These are phyloP conservation scores for Carnegiea gigantea DNA, from an alignment of 179 eudicot genomes.

Conservation along the genomic window DNA sequence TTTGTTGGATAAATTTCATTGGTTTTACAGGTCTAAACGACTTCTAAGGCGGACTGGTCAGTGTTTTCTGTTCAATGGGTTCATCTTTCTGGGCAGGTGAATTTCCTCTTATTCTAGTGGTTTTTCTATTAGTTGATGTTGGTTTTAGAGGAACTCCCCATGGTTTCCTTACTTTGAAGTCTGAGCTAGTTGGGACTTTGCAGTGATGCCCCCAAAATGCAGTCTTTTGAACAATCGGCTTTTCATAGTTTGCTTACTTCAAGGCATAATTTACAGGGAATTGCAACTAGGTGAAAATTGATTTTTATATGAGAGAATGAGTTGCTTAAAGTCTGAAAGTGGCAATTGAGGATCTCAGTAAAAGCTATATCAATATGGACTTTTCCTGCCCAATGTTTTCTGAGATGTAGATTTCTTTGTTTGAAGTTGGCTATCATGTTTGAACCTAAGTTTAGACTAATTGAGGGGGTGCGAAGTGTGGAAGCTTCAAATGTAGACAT, in stretches of 20 bases:
- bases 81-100: constrained; percentile 89
- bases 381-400: not conserved
- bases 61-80: constrained; percentile 82
- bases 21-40: constrained; percentile 56
- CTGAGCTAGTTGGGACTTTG: not conserved
- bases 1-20: not conserved
- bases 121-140: not conserved
- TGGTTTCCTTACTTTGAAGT: not conserved
- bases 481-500: not conserved
- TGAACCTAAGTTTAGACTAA: not conserved
- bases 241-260: not conserved
- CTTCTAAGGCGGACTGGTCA: constrained; percentile 76
- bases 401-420: not conserved
- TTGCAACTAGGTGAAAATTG: not conserved
- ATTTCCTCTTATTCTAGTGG: not conserved
- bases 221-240: not conserved
- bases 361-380: not conserved
- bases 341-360: not conserved
- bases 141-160: not conserved
- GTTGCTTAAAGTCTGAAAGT: not conserved
- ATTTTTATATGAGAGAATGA: not conserved
- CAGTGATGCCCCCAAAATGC: not conserved
- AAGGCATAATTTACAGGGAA: not conserved
- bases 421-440: not conserved
- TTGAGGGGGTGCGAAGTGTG: not conserved